Base-by-base conservation (phyloP, 169 alveolate species). In the Theileria orientalis region DNA sequence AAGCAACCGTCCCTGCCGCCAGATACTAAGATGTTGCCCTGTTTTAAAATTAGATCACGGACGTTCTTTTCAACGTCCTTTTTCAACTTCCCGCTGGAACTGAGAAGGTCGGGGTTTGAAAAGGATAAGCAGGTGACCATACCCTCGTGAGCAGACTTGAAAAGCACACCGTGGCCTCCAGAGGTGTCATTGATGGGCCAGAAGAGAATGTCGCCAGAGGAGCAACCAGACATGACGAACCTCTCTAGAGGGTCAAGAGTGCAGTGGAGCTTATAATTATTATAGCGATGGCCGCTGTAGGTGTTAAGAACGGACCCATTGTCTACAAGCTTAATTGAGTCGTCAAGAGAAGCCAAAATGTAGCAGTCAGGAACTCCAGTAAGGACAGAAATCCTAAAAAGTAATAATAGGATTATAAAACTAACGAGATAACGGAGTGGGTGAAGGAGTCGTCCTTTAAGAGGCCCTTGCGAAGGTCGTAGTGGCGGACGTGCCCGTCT, bases 381-480 rank as follows among this genome's bases (percentile, higher is more conserved):
- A 23, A 86, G 66, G 8, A 78, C 61, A 3, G 67, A 74, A 0
- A 85, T 35, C 63, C 94, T 87, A 56, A 21, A 19, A n/a, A 32
- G 33, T 19, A n/a, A 52, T 70, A 52, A 52, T 16, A n/a, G 6
- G 44, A 54, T 33, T 16, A 56, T 0, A 1, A 19, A 70, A 76
- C 86, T 44, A 42, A 78, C 87, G 49, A 74, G 14, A 49, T 76
- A 32, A 84, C 82, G 51, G 91, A 87, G 47, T 69, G 59, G 3
- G 47, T 21, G 57, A 90, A 74, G 69, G 87, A 71, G 54, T 88
- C 92, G 52, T 59, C 62, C 73, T 64, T 73, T 42, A 86, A 23
- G 41, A 61, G 46, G 27, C 94, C 94, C 61, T 85, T 87, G 27
- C 94, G 80, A 32, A 90, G 49, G 57, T 90, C 94, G 73, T 68